Base-by-base conservation (phyloP, 2,329 filamentous ascomycete species). In the Rasamsonia emersonii region DNA sequence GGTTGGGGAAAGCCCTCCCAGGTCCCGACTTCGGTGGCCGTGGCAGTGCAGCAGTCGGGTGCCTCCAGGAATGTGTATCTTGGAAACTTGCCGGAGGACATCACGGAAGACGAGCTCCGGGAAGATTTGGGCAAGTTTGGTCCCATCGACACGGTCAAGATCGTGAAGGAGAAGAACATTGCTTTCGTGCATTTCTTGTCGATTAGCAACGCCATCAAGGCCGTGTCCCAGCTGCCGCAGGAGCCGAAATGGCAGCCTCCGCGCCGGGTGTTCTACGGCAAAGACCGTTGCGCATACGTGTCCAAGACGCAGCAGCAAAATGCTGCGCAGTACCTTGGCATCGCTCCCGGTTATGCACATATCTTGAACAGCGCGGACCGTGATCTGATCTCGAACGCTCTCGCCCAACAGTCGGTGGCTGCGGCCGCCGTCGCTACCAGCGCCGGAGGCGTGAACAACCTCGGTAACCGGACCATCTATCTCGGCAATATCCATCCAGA, bases 261-360 rank as follows among this genome's bases (percentile, higher is more conserved):
- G 32, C 83, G 86, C 44, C 83, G 91, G 32, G 91, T 98, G 8
- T 96, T 94, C 72, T 98, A 98, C 51, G 91, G 91, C 61, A 98
- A 98, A 69, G 91, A 98, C 58, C 78, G 91, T 40, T 98, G 91
- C 53, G 91, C 91, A 11, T 98, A 98, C 51, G 89, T 98, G 32
- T 98, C 91, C 38, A 98, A 98, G 74, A 98, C 91, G 0, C 91
- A 98, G 64, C 91, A 98, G 67, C 91, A 98, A 64, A 98, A 98
- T 51, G 91, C 91, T 5, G 91, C 91, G 19, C 91, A 98, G 62
- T 98, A 96, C 58, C 74, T 98, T 15, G 91, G 91, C 34, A 98
- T 98, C 50, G 86, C 91, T 13, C 91, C 91, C 21, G 89, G 89
- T 17, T 95, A 96, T 53, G 88, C 91, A 13, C 88, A 96, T 58